phyloP scores from a whole-genome alignment of 2,329 filamentous ascomycete species.

The Penicillium corylophilum region DNA sequence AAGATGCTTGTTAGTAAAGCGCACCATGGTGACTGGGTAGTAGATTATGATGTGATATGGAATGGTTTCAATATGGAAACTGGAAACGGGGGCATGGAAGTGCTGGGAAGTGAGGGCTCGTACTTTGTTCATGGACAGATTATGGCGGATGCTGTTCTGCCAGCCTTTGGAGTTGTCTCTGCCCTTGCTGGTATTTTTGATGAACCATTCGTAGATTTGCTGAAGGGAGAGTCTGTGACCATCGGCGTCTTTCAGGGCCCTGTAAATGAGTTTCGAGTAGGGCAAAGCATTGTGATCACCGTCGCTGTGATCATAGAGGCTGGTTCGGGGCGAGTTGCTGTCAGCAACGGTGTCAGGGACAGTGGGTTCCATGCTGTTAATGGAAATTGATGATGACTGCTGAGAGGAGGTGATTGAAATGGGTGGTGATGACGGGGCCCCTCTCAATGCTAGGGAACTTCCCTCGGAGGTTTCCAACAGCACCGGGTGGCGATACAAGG shows the following conservation, averaged over 20 bases:
- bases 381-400: slow-evolving; percentile 14
- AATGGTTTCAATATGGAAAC: slow-evolving; percentile 4
- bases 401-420: slow-evolving; percentile 25
- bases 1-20: slow-evolving; percentile 1
- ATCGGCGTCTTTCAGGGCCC: slow-evolving; percentile 67
- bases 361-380: slow-evolving; percentile 10
- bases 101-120: slow-evolving; percentile 33
- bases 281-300: slow-evolving; percentile 52
- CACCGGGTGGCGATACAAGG: slow-evolving; percentile 8
- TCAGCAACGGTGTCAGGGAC: slow-evolving; percentile 6
- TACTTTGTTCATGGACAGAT: slow-evolving; percentile 93
- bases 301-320: slow-evolving; percentile 17
- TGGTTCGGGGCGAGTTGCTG: slow-evolving; percentile 26
- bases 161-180: slow-evolving; percentile 68
- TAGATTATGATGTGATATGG: slow-evolving; percentile 1
- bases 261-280: slow-evolving; percentile 79
- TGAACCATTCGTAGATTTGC: slow-evolving; percentile 90
- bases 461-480: slow-evolving; percentile 8
- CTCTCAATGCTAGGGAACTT: slow-evolving; percentile 6
- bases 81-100: neutral
- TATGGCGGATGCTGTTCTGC: slow-evolving; percentile 95
- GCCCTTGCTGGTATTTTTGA: slow-evolving; percentile 74
- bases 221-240: slow-evolving; percentile 73
- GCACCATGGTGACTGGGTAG: neutral
- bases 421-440: slow-evolving; percentile 20